Conservation (phyloP, 2,329 filamentous ascomycete genomes). For the Nemania sp. region DNA sequence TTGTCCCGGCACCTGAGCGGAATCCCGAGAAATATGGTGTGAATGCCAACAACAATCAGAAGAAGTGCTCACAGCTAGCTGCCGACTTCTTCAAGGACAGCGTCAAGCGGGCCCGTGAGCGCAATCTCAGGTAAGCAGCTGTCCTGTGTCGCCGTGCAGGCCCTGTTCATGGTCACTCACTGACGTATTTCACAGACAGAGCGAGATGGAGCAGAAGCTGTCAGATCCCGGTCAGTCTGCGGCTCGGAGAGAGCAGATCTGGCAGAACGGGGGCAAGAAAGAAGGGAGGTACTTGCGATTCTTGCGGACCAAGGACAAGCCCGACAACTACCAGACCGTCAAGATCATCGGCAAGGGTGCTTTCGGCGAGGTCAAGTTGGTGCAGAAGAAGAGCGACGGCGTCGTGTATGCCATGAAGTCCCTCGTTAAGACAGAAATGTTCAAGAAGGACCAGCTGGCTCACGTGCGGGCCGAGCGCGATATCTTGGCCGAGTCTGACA, state of each 20-base stretch:
- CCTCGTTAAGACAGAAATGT: constrained; percentile 98
- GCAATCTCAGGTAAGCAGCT: constrained; percentile 77
- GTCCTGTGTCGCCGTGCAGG: not conserved
- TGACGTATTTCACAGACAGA: constrained; percentile 69
- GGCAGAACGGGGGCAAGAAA: constrained; percentile 80
- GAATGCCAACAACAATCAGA: constrained; percentile 69
- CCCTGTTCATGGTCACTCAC: constrained; percentile 24
- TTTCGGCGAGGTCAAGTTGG: constrained; percentile 96
- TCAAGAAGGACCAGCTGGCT: constrained; percentile 97
- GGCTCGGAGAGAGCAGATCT: constrained; percentile 79
- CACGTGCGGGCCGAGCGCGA: constrained; percentile 98
- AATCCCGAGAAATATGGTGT: constrained; percentile 79
- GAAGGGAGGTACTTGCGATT: constrained; percentile 94
- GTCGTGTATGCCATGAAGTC: constrained; percentile 99
- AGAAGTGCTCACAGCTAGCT: constrained; percentile 70
- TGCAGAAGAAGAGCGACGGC: constrained; percentile 93
- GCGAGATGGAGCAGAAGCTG: constrained; percentile 86
- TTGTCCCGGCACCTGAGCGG: constrained; percentile 78
- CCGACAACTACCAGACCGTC: constrained; percentile 91
- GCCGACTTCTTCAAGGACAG: constrained; percentile 98
- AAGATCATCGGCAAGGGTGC: constrained; percentile 99
- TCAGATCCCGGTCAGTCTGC: constrained; percentile 75
- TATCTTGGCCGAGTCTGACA: constrained; percentile 98
- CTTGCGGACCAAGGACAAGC: constrained; percentile 87
- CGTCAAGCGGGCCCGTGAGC: constrained; percentile 91